Evolutionary conservation across 176 grass and related monocot species (phyloP), one percentile per base, ranked within the genome.

Genomic region (Stipa capillata): DNA sequence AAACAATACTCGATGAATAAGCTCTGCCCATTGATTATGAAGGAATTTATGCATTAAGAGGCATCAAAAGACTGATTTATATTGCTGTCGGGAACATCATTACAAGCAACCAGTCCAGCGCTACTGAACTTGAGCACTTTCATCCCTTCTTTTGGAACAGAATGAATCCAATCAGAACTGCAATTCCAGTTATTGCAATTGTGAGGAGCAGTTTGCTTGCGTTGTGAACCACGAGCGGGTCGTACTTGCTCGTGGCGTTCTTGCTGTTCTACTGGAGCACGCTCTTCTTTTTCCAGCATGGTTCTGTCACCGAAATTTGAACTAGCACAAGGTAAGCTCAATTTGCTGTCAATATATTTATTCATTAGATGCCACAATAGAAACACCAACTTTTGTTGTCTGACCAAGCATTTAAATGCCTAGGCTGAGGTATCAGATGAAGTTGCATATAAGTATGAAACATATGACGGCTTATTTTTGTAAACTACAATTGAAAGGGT

Each of bases 131-230:
- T n/a, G n/a, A n/a, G 40, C 37, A 79, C 57, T 79, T 72, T 86
- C 70, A 57, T 23, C 74, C 72, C 52, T 70, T 88, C 61, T 85
- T 71, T 25, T 90, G 91, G 50, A 92, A 86, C 82, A 97, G 77
- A 81, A 97, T 67, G 15, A 79, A 92, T 50, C 91, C 91, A 18
- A 97, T 78, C 35, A 90, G 53, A 68, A 97, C 82, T 24, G 91
- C 87, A 79, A 90, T 51, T 54, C 87, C 94, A 36, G 89, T 51
- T 86, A 97, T 65, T 78, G 83, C 91, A 62, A 97, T 59, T 11
- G 94, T 80, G 32, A 92, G 56, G 5, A 97, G 50, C 37, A 94
- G 47, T 31, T n/a, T 79, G 86, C 83, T 82, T 94, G 34, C 70
- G 21, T 4, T 74, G 47, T 37, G 83, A 80, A 35, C 76, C 79